These are phyloP conservation scores for Trypanosomatidae sp. DNA, from an alignment of 208 protist species.

Conservation along the genomic window DNA sequence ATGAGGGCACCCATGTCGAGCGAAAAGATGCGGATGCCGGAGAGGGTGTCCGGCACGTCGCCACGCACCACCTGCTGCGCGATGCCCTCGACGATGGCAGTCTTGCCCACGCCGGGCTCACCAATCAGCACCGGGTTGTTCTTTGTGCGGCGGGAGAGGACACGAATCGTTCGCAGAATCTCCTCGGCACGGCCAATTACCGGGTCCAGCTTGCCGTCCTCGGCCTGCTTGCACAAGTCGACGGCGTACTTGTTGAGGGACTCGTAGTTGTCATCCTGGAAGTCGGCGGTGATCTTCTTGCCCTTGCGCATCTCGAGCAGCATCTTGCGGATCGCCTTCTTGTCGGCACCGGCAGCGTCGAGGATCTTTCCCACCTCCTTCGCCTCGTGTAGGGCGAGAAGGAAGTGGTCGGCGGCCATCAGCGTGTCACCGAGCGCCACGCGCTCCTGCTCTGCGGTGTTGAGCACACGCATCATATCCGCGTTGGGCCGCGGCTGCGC, in stretches of 20 bases:
- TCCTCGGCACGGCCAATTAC: conserved; percentile 99
- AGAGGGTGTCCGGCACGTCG: conserved; percentile 91
- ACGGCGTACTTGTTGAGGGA: conserved; percentile 97
- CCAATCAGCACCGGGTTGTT: conserved; percentile 99
- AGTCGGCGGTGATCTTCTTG: conserved; percentile 81
- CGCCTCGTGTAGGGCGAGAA: conserved; percentile 69
- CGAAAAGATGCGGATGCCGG: conserved; percentile 81
- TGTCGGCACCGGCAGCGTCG: conserved; percentile 58
- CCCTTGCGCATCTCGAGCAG: conserved; percentile 84
- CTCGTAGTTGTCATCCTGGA: conserved; percentile 86
- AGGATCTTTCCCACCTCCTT: conserved; percentile 61
- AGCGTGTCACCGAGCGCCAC: conserved; percentile 71
- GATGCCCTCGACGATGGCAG: conserved; percentile 93
- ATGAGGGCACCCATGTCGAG: conserved; percentile 99
- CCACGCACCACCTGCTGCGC: conserved; percentile 93
- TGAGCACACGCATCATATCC: conserved; percentile 76
- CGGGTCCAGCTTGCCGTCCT: conserved; percentile 96
- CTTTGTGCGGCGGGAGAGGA: conserved; percentile 98
- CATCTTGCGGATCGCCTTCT: conserved; percentile 55
- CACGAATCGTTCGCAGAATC: conserved; percentile 97
- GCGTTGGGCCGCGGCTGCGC: conserved; percentile 61
- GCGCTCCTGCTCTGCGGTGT: conserved; percentile 81
- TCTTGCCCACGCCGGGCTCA: conserved; percentile 95
- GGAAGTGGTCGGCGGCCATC: conserved; percentile 78
- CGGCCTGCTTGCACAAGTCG: conserved; percentile 95